Evolutionary conservation across 169 alveolate genomes (phyloP).

Genomic region (Eimeria praecox): DNA sequence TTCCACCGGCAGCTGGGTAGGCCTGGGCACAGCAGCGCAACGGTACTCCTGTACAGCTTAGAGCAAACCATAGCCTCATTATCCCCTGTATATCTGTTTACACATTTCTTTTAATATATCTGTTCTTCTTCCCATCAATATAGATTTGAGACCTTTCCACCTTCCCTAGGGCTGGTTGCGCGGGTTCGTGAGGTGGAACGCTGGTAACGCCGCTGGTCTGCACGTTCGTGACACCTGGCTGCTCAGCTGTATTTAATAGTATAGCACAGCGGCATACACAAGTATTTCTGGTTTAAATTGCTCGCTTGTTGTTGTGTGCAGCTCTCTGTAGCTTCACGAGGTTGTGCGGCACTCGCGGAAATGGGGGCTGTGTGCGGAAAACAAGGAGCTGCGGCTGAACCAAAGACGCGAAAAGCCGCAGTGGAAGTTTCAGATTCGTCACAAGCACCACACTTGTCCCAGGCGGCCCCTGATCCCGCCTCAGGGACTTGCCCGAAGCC

Average conservation of each 20-base stretch:
- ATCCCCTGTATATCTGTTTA: neutral
- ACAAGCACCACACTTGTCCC: neutral
- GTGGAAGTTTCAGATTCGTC: conserved; percentile 48
- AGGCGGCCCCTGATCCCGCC: neutral
- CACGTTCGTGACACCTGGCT: neutral
- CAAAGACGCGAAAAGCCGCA: conserved; percentile 42
- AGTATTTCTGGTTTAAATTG: neutral
- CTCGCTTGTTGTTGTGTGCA: neutral
- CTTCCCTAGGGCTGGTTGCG: neutral
- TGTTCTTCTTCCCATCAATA: neutral
- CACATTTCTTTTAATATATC: neutral
- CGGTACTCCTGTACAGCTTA: neutral
- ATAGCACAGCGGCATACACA: neutral
- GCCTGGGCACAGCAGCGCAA: conserved; percentile 4
- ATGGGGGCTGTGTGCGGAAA: conserved; percentile 76
- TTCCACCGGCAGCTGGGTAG: neutral
- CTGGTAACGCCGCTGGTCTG: conserved; percentile 16
- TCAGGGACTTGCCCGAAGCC: conserved; percentile 7
- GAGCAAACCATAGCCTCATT: neutral
- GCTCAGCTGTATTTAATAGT: neutral
- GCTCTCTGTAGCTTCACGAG: conserved; percentile 5
- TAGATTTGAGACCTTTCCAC: neutral
- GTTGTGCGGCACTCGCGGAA: neutral
- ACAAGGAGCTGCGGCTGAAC: conserved; percentile 29
- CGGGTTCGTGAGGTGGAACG: conserved; percentile 1